These are phyloP conservation scores for Cornus controversa DNA, from an alignment of 148 eudicot genomes.

Conservation along the genomic window DNA sequence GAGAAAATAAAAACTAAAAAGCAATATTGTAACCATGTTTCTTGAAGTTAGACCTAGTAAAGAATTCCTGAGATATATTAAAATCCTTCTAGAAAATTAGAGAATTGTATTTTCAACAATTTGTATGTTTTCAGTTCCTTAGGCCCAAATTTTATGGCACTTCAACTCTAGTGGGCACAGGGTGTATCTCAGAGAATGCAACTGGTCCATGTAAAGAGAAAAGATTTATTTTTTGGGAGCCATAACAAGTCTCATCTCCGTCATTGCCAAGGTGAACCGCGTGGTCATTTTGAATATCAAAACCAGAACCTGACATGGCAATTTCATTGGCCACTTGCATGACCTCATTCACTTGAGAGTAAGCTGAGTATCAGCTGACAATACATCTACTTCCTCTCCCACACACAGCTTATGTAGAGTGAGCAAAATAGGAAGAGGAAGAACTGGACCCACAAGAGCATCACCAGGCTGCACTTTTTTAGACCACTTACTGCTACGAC, in stretches of 20 bases:
- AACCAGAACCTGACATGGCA: conserved; percentile 14
- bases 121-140: conserved; percentile 17
- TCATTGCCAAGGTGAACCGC: conserved; percentile 61
- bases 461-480: conserved; percentile 38
- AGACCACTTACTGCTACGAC: conserved; percentile 55
- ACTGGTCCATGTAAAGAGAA: conserved; percentile 39
- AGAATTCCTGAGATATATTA: background rate
- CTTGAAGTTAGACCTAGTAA: background rate
- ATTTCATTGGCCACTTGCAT: conserved; percentile 34
- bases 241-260: conserved; percentile 34
- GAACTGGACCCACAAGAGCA: conserved; percentile 59
- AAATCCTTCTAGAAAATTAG: conserved; percentile 23
- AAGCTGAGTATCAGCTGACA: conserved; percentile 41
- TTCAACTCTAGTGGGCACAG: conserved; percentile 34
- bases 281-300: conserved; percentile 26
- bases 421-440: conserved; percentile 57
- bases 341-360: conserved; percentile 42
- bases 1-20: background rate
- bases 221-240: conserved; percentile 16
- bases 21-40: background rate
- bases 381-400: conserved; percentile 29
- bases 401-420: conserved; percentile 36
- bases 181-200: conserved; percentile 32
- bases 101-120: conserved; percentile 23
- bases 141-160: conserved; percentile 14